Evolutionary conservation across 1,284 basidiomycete genomes (phyloP), one percentile per base, ranked within the genome.

Genomic region (Cutaneotrichosporon cutaneum): DNA sequence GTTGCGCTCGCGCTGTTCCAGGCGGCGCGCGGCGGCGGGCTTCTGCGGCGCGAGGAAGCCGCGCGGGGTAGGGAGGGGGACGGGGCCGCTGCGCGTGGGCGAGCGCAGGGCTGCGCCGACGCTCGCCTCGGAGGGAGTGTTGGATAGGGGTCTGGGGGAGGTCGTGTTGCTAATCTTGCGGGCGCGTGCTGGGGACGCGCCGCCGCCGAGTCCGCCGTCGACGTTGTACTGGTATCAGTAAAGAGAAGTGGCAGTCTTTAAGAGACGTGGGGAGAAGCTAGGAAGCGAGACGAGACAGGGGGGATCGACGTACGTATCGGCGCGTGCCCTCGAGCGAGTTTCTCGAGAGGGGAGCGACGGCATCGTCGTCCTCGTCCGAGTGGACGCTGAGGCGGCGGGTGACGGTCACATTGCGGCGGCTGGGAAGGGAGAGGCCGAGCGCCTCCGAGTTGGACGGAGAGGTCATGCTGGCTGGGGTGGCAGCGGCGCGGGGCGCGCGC

Each of bases 31-130:
- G 0, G 73, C 70, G 14, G 68, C 69, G 0, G 76, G 73, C 61
- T 77, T 77, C 45, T 75, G 75, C 2, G 76, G 76, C 7, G 69
- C 68, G 2, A 76, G 58, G 51, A 77, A 77, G 0, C 70, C 75
- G 24, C 68, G 66, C 18, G 75, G 72, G 0, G 66, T 72, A 2
- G 76, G 76, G n/a, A 77, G 64, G 0, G 76, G 72, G 1, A 65
- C 66, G 14, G 44, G 21, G 9, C 67, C 27, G 10, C 51, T 58
- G 1, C 74, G 68, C 7, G 65, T 51, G 7, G 74, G 71, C 2
- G 73, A 74, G 7, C 63, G 66, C 30, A 64, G 21, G 2, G 42
- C 44, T 30, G 52, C 52, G 22, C 48, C 44, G 55, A 54, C 60
- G 59, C 57, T 61, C 16, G 58, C 33, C 44, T 67, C 66, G n/a